Conservation (phyloP, 176 grass and related monocot genomes). For the Oryza nivara region DNA sequence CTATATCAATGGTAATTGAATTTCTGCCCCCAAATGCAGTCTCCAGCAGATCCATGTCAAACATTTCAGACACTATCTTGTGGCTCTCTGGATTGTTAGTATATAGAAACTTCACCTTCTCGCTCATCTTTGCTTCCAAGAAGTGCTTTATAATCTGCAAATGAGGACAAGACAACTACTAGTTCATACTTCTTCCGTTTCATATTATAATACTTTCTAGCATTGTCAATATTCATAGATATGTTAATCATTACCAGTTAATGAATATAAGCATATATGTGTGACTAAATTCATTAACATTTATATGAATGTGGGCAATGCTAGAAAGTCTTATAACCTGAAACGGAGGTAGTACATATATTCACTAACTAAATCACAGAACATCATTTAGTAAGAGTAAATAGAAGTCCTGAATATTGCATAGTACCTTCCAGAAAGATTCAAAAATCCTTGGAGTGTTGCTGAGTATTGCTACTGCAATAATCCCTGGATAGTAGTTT, state of each 20-base stretch:
- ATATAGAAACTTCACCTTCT: constrained; percentile 54
- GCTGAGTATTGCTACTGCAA: constrained; percentile 39
- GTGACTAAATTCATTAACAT: no score
- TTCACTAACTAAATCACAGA: background rate
- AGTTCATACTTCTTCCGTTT: background rate
- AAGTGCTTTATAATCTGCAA: constrained; percentile 53
- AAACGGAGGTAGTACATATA: background rate
- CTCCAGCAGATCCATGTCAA: constrained; percentile 52
- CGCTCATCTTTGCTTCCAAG: constrained; percentile 36
- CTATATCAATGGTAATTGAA: constrained; percentile 30
- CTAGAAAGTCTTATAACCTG: no score
- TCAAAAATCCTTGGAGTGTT: constrained; percentile 57
- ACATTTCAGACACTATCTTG: constrained; percentile 47
- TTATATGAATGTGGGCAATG: no score
- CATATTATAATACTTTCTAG: no score
- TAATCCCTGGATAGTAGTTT: constrained; percentile 51
- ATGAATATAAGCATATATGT: no score
- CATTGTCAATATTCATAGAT: no score
- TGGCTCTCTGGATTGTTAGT: constrained; percentile 44
- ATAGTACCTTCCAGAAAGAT: constrained; percentile 58
- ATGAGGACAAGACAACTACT: background rate
- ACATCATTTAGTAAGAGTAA: background rate
- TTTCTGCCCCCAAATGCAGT: constrained; percentile 50
- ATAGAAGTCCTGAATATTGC: background rate
- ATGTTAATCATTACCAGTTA: no score